These are phyloP conservation scores for Saccharomyces hybrid DNA, from an alignment of 1,139 yeast species.

Conservation along the genomic window DNA sequence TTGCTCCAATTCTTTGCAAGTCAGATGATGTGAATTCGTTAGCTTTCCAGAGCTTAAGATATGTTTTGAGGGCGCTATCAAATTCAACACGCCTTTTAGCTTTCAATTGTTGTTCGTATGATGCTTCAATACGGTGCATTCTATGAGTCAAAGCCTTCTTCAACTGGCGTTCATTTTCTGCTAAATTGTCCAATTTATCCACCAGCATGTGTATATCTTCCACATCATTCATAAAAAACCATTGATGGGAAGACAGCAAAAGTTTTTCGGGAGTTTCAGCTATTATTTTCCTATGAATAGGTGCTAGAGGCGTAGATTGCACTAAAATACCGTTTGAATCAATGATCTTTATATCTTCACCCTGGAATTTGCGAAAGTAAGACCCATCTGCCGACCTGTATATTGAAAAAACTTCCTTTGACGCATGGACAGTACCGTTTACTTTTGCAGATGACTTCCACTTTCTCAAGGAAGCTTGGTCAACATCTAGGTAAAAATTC, in stretches of 20 bases:
- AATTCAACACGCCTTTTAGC: not conserved
- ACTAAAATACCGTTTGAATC: not conserved
- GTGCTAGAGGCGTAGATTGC: not conserved
- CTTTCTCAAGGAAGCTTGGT: not conserved
- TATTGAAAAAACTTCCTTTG: not conserved
- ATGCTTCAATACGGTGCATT: not conserved
- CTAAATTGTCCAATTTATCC: not conserved
- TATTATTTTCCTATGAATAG: not conserved
- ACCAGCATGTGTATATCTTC: not conserved
- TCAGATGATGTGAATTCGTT: not conserved
- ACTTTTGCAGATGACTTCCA: not conserved
- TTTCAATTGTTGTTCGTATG: not conserved
- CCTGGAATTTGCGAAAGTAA: not conserved
- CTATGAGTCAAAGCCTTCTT: not conserved
- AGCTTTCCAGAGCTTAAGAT: not conserved
- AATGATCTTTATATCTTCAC: not conserved
- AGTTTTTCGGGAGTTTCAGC: not conserved
- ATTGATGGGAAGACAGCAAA: not conserved
- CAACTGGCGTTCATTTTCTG: not conserved
- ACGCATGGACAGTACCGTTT: not conserved
- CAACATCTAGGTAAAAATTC: not conserved
- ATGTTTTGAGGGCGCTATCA: not conserved
- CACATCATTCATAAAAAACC: not conserved
- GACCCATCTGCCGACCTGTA: not conserved
- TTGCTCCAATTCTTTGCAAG: not conserved